These are phyloP conservation scores for Psophocarpus tetragonolobus DNA, from an alignment of 306 rosid genomes.

Conservation along the genomic window DNA sequence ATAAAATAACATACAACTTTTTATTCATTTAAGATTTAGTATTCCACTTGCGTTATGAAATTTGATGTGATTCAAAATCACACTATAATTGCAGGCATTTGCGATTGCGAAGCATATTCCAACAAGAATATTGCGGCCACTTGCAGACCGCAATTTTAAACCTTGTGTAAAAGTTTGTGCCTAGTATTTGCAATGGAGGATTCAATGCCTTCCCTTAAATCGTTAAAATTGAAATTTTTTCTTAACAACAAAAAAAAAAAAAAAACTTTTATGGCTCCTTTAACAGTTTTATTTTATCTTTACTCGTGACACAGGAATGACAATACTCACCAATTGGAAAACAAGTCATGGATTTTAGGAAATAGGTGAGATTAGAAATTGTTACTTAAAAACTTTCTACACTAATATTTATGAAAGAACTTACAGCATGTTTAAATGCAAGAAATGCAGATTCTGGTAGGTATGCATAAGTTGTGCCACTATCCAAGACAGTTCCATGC, in stretches of 20 bases:
- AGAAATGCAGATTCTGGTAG: conserved; percentile 74
- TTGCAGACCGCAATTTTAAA: no score
- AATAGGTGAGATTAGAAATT: conserved; percentile 13
- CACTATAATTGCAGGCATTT: no score
- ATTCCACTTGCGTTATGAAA: no score
- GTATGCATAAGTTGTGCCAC: conserved; percentile 97
- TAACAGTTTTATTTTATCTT: conserved; percentile 10
- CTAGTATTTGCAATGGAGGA: conserved; percentile 1
- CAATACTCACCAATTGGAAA: background rate
- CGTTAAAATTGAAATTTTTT: background rate
- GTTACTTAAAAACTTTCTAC: background rate
- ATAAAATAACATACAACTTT: no score
- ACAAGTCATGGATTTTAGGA: background rate
- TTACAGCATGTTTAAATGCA: conserved; percentile 86
- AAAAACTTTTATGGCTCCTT: background rate
- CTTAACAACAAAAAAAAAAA: background rate
- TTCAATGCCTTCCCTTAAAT: background rate
- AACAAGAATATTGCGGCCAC: no score
- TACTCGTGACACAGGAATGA: background rate
- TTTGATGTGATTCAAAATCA: no score
- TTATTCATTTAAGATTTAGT: no score
- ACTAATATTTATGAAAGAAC: conserved; percentile 35
- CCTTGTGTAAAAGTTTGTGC: no score
- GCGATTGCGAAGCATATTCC: no score
- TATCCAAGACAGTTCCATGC: conserved; percentile 89